Evolutionary conservation across 768 basidiomycete genomes (phyloP).

Genomic region (Cystofilobasidium macerans): DNA sequence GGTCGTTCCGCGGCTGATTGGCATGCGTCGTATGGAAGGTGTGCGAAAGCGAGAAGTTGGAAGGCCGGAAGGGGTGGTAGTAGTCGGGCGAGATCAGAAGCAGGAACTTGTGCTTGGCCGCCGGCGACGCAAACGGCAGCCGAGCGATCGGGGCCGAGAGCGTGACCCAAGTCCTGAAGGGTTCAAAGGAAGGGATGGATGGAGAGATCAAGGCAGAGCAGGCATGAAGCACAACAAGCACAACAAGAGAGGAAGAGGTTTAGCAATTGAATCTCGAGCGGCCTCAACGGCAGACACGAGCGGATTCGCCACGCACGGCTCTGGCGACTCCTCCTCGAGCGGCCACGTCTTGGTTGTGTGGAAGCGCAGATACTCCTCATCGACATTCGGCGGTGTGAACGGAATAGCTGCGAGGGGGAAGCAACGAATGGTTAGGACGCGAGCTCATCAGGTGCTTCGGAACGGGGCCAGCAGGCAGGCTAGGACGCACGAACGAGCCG

Average conservation of each 20-base stretch:
- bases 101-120: slow-evolving; percentile 70
- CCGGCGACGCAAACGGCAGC: slow-evolving; percentile 54
- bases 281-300: too few relatives aligned
- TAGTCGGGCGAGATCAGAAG: slow-evolving; percentile 44
- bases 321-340: slow-evolving; percentile 9
- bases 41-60: not conserved
- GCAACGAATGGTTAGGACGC: not conserved
- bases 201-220: not conserved
- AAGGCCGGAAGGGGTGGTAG: slow-evolving; percentile 25
- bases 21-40: not conserved
- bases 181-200: not conserved
- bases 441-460: not conserved
- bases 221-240: too few relatives aligned
- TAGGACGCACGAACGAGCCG: slow-evolving; percentile 23
- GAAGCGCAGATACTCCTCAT: slow-evolving; percentile 20
- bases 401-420: slow-evolving; percentile 16
- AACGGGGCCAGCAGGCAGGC: not conserved
- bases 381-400: slow-evolving; percentile 15
- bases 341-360: slow-evolving; percentile 27
- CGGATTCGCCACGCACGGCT: slow-evolving; percentile 23
- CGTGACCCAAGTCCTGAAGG: slow-evolving; percentile 19
- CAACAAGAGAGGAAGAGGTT: not conserved
- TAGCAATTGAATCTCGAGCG: too few relatives aligned
- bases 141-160: slow-evolving; percentile 63
- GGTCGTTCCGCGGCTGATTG: not conserved